Conservation (phyloP, 495 filamentous ascomycete genomes). For the Pyronema domesticum region DNA sequence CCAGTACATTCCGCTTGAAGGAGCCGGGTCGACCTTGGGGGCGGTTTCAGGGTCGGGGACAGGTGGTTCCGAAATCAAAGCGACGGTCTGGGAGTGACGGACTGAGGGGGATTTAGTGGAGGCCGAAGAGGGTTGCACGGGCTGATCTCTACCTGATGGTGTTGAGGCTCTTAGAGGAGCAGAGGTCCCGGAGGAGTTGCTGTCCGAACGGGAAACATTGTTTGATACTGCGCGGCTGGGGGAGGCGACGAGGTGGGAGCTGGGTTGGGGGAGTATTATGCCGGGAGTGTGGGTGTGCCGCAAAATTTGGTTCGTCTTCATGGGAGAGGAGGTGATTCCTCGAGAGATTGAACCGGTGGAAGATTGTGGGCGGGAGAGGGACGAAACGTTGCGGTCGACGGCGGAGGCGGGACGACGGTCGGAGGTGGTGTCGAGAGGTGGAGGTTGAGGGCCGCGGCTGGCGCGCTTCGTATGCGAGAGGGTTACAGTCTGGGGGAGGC, state of each 20-base stretch:
- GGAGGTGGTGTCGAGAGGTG: not conserved
- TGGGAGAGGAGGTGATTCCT: slow-evolving; percentile 14
- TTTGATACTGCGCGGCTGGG: slow-evolving; percentile 3
- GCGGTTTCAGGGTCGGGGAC: slow-evolving; percentile 38
- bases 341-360: not conserved
- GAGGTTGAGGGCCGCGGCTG: not conserved
- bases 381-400: not conserved
- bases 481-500: not conserved
- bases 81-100: slow-evolving; percentile 12
- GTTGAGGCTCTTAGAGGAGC: slow-evolving; percentile 11
- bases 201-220: slow-evolving; percentile 18
- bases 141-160: slow-evolving; percentile 12
- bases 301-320: slow-evolving; percentile 10
- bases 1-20: slow-evolving; percentile 56
- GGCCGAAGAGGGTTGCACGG: slow-evolving; percentile 16
- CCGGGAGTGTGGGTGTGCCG: no score
- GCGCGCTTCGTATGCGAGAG: not conserved
- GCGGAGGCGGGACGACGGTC: not conserved
- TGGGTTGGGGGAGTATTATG: not conserved
- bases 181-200: slow-evolving; percentile 18
- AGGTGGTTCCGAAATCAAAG: slow-evolving; percentile 29
- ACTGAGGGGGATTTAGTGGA: slow-evolving; percentile 20
- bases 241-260: not conserved
- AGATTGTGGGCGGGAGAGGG: not conserved
- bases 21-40: slow-evolving; percentile 39